Evolutionary conservation across 305 asterid species (phyloP), one percentile per base, ranked within the genome.

Genomic region (Fraxinus ornus): DNA sequence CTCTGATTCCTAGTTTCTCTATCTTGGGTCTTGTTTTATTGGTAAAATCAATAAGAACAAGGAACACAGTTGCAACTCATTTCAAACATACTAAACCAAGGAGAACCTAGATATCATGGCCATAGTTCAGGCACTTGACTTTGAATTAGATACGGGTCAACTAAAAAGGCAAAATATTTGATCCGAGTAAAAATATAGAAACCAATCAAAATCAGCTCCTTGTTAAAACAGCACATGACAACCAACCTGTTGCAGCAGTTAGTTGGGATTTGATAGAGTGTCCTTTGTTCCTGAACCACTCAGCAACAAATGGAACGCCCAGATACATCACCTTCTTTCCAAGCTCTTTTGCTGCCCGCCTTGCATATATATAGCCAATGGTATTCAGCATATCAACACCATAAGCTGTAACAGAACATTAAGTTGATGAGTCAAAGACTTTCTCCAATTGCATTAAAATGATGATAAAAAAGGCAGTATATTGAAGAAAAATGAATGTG

Each of bases 201-300:
- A 39, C 37, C 57, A 57, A 32, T 80, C 70, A 76, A 75, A 64
- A 44, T 37, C 68, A 78, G 70, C 21, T 52, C 33, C 30, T 21
- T 17, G 60, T 41, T 33, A 39, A 79, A 70, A 55, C 76, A 41
- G 47, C 7, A 72, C 74, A 80, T 21, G 22, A 79, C 73, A 71
- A 84, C 87, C 76, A 86, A 97, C 99, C 99, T 86, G 99, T 97
- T 83, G 98, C 99, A 76, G 98, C 99, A 72, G 99, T 97, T 75
- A 97, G 97, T 91, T 97, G 99, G 83, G 99, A 97, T 92, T 94
- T 94, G 82, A 97, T 92, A 82, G 88, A 91, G 78, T 94, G 98
- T 76, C 99, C 99, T 92, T 97, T 97, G 89, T 92, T 93, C 86
- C 99, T 90, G 92, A 97, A 94, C 99, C 99, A 97, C 89, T 97